These are phyloP conservation scores for Phtheirospermum japonicum DNA, from an alignment of 257 asterid species.

Conservation along the genomic window DNA sequence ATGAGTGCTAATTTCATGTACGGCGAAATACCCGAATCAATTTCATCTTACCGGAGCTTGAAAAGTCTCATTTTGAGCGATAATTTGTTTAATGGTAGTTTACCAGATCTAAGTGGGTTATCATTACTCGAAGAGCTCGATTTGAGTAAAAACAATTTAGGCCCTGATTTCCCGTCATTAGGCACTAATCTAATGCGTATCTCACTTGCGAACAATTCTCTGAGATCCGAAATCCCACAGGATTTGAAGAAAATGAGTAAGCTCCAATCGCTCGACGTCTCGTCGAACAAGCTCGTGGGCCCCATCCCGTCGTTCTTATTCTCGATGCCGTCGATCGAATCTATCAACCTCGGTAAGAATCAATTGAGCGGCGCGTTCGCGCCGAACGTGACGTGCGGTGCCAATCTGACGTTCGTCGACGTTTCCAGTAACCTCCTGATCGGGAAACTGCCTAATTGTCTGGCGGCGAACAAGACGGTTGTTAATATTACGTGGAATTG, in stretches of 20 bases:
- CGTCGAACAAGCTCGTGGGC: slow-evolving; percentile 69
- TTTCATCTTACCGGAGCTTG: slow-evolving; percentile 48
- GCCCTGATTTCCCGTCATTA: slow-evolving; percentile 64
- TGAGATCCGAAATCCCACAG: slow-evolving; percentile 71
- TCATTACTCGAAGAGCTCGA: slow-evolving; percentile 58
- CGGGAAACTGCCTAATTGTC: slow-evolving; percentile 82
- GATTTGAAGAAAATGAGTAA: slow-evolving; percentile 37
- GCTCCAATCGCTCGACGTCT: slow-evolving; percentile 62
- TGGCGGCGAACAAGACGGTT: slow-evolving; percentile 52
- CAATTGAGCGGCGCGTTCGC: slow-evolving; percentile 74
- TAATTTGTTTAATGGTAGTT: slow-evolving; percentile 68
- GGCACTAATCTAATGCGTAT: slow-evolving; percentile 47
- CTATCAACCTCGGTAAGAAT: slow-evolving; percentile 51
- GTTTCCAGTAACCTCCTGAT: slow-evolving; percentile 71
- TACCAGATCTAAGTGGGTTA: slow-evolving; percentile 63
- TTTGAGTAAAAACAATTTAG: slow-evolving; percentile 61
- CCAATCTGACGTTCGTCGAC: slow-evolving; percentile 58
- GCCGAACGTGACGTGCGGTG: slow-evolving; percentile 45
- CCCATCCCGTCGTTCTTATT: slow-evolving; percentile 73
- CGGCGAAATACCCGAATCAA: slow-evolving; percentile 62
- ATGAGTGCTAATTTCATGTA: slow-evolving; percentile 65
- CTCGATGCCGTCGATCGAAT: slow-evolving; percentile 58
- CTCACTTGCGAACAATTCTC: slow-evolving; percentile 49
- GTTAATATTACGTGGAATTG: slow-evolving; percentile 57
- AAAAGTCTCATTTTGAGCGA: slow-evolving; percentile 55